These are phyloP conservation scores for Cryptococcus deneoformans DNA, from an alignment of 1,284 basidiomycete species.

Conservation along the genomic window DNA sequence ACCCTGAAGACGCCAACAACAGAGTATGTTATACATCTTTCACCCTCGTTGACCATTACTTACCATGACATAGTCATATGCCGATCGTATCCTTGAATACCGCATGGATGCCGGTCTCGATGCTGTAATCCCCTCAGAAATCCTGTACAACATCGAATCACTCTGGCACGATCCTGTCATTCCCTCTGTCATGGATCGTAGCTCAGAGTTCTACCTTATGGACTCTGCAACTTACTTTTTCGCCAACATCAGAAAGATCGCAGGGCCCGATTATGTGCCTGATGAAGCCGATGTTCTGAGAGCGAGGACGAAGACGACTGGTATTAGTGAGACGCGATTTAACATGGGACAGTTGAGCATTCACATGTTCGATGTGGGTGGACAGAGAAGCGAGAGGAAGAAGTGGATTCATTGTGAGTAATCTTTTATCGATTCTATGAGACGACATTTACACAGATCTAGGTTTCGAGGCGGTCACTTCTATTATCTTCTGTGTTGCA, in stretches of 20 bases:
- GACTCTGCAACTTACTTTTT: constrained; percentile 95
- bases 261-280: constrained; percentile 73
- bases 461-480: constrained; percentile 86
- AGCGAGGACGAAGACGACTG: constrained; percentile 86
- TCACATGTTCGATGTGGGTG: constrained; percentile 88
- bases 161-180: constrained; percentile 93
- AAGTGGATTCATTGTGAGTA: constrained; percentile 86
- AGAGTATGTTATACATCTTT: constrained; percentile 53
- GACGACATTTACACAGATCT: background rate
- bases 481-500: constrained; percentile 93
- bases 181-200: constrained; percentile 77
- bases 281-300: constrained; percentile 85
- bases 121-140: constrained; percentile 50
- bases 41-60: background rate
- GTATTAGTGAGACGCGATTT: constrained; percentile 83
- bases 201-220: constrained; percentile 93
- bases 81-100: constrained; percentile 54
- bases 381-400: constrained; percentile 88
- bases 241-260: constrained; percentile 76
- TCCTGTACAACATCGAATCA: constrained; percentile 73
- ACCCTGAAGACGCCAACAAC: constrained; percentile 74
- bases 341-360: constrained; percentile 54
- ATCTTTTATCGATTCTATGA: too few species aligned
- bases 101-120: constrained; percentile 51
- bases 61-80: constrained; percentile 40